These are phyloP conservation scores for Phytophthora palmivora DNA, from an alignment of 352 stramenopile genomes.

Conservation along the genomic window DNA sequence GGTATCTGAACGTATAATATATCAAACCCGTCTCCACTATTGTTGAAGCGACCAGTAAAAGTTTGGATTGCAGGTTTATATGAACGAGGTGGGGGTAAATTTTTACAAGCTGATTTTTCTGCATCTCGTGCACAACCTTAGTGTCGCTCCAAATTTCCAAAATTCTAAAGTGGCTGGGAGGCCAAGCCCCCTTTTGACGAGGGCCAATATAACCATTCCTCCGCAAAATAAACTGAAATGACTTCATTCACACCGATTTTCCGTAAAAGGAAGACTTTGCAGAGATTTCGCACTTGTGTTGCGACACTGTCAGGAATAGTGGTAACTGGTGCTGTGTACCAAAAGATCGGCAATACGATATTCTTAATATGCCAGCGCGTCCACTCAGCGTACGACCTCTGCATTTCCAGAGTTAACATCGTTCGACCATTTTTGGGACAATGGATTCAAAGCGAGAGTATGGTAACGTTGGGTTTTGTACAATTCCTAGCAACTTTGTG, in stretches of 20 bases:
- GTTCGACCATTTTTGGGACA: constrained; percentile 1
- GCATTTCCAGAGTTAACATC: constrained; percentile 14
- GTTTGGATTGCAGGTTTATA: not conserved
- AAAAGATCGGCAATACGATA: constrained; percentile 5
- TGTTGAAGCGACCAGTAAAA: not conserved
- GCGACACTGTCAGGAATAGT: not conserved
- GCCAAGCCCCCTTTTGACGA: no score
- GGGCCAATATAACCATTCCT: constrained; percentile 23
- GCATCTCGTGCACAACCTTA: no score
- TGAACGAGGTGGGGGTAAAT: no score
- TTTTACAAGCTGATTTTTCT: no score
- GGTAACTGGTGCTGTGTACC: constrained; percentile 21
- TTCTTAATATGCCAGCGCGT: constrained; percentile 7
- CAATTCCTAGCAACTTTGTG: not conserved
- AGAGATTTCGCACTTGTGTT: not conserved
- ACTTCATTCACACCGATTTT: not conserved
- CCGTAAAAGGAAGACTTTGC: constrained; percentile 9
- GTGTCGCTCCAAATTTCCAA: no score
- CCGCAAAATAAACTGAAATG: not conserved
- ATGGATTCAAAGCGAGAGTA: not conserved
- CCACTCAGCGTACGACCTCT: constrained; percentile 7
- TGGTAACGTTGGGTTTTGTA: not conserved
- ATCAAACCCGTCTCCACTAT: constrained; percentile 4
- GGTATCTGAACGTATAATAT: constrained; percentile 11
- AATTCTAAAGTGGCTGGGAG: no score